Conservation (phyloP, 768 basidiomycete species). For the Tulasnella sp. region DNA sequence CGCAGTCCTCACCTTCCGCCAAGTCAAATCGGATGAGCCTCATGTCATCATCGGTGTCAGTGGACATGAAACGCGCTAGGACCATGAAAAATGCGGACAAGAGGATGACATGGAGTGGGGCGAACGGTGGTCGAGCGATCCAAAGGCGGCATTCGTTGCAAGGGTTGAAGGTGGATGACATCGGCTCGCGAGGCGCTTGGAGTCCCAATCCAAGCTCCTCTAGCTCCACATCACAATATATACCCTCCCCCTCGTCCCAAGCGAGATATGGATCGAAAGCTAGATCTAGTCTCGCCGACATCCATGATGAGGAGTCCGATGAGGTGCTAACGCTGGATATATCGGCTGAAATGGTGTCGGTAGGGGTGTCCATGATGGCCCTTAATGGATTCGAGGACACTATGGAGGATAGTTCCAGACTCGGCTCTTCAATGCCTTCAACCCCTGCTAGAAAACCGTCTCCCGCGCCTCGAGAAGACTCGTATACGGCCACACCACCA, state of each 20-base stretch:
- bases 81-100: neutral
- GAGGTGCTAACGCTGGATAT: no score
- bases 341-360: no score
- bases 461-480: neutral
- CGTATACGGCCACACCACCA: conserved; percentile 1
- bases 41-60: neutral
- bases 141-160: neutral
- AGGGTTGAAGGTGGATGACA: neutral
- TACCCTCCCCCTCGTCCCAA: no score
- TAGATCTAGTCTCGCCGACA: neutral
- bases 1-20: neutral
- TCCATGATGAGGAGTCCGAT: no score
- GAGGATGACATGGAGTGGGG: conserved; percentile 14
- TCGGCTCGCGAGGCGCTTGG: no score
- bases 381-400: no score
- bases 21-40: conserved; percentile 1
- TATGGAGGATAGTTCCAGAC: no score
- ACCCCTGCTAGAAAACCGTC: neutral
- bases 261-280: neutral
- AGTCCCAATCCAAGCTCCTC: no score
- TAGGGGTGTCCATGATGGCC: no score
- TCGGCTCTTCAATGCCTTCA: neutral
- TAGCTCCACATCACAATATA: no score
- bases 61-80: no score
- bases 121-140: neutral